These are phyloP conservation scores for Candida methanosorbosa DNA, from an alignment of 805 yeast species.

Conservation along the genomic window DNA sequence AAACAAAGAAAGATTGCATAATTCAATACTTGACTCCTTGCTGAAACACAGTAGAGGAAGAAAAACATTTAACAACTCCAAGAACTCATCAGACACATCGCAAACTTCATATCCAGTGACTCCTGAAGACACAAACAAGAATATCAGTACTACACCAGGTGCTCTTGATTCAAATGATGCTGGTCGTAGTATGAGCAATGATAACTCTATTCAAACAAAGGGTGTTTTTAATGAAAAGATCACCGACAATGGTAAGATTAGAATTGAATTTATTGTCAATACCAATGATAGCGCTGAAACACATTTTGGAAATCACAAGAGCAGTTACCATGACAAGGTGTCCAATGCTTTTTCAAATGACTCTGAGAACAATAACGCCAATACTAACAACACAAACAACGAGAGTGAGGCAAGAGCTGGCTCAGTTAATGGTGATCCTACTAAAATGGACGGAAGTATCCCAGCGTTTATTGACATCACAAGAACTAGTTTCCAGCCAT, in stretches of 20 bases:
- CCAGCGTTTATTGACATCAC: constrained; percentile 36
- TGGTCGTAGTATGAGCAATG: neutral
- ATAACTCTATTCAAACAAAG: constrained; percentile 2
- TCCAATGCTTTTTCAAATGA: neutral
- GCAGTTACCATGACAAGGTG: neutral
- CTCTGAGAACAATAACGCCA: neutral
- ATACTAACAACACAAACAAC: neutral
- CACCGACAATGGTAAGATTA: constrained; percentile 37
- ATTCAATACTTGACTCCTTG: constrained; percentile 4
- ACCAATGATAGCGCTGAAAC: constrained; percentile 16
- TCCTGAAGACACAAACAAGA: neutral
- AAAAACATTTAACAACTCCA: constrained; percentile 1
- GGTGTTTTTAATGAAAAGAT: constrained; percentile 34
- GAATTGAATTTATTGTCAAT: constrained; percentile 34
- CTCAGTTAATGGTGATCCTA: neutral
- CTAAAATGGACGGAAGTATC: constrained; percentile 5
- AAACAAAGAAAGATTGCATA: constrained; percentile 17
- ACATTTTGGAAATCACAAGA: constrained; percentile 5
- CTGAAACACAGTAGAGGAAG: constrained; percentile 8
- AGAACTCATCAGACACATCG: neutral
- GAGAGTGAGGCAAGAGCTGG: neutral
- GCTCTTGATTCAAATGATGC: neutral
- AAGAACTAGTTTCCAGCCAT: constrained; percentile 29
- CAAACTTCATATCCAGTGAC: neutral
- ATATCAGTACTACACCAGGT: neutral